Evolutionary conservation across 2,329 filamentous ascomycete species (phyloP).

Genomic region (Capronia coronata): DNA sequence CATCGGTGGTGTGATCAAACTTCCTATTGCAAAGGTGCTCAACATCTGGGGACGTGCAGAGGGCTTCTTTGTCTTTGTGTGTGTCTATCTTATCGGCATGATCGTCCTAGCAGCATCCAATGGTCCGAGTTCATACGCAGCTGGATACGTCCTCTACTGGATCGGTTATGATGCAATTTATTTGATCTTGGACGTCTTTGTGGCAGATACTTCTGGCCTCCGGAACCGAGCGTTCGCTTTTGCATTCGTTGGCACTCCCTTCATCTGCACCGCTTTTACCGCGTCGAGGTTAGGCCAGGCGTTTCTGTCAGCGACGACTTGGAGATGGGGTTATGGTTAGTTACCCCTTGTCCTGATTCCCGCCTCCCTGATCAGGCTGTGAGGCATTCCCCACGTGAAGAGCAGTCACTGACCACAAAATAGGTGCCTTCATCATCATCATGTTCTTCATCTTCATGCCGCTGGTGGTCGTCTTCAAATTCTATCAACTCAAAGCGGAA

Average conservation of each 20-base stretch:
- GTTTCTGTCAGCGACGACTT: constrained; percentile 47
- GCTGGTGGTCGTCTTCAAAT: constrained; percentile 46
- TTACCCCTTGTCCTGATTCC: background rate
- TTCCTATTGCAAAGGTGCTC: constrained; percentile 57
- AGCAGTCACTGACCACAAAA: background rate
- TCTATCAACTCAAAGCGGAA: constrained; percentile 51
- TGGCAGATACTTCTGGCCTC: constrained; percentile 57
- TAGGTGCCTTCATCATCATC: constrained; percentile 50
- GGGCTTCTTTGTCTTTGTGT: constrained; percentile 45
- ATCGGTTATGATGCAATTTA: constrained; percentile 50
- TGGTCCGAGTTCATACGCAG: constrained; percentile 54
- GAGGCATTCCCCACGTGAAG: background rate
- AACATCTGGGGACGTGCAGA: constrained; percentile 57
- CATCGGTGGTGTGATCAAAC: constrained; percentile 51
- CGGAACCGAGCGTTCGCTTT: constrained; percentile 55
- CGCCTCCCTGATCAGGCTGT: background rate
- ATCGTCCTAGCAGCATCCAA: constrained; percentile 56
- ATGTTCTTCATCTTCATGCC: constrained; percentile 51
- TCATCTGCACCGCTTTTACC: constrained; percentile 54
- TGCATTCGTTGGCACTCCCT: constrained; percentile 51
- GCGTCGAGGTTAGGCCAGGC: constrained; percentile 45
- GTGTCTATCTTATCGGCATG: constrained; percentile 41
- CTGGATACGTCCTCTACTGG: constrained; percentile 54
- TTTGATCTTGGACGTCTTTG: constrained; percentile 53
- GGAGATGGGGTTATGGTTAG: constrained; percentile 55